Evolutionary conservation across 352 stramenopile species (phyloP).

Genomic region (Phytophthora idaei): DNA sequence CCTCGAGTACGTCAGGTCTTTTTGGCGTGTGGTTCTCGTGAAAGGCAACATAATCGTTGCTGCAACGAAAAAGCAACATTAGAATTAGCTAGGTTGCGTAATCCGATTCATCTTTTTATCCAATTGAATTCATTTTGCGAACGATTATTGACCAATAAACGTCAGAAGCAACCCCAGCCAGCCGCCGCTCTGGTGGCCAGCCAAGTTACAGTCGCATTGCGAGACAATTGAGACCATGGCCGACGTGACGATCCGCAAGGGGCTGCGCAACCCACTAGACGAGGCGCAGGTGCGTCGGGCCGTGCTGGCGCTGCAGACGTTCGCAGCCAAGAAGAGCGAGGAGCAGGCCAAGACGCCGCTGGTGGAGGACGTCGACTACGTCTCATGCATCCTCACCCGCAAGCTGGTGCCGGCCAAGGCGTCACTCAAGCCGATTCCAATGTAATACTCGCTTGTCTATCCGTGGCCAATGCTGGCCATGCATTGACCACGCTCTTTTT

Average conservation of each 20-base stretch:
- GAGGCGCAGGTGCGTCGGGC: conserved; percentile 77
- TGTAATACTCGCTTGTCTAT: conserved; percentile 40
- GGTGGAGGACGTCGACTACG: conserved; percentile 56
- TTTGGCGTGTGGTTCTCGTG: conserved; percentile 6
- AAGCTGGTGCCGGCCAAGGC: conserved; percentile 71
- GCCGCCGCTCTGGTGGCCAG: conserved; percentile 8
- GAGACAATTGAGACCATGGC: conserved; percentile 8
- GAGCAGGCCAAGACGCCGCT: conserved; percentile 60
- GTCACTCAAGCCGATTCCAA: conserved; percentile 74
- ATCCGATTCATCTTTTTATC: conserved; percentile 4
- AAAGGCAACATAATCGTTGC: conserved; percentile 4
- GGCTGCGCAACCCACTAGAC: conserved; percentile 71
- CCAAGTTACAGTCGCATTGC: conserved; percentile 1
- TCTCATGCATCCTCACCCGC: conserved; percentile 79
- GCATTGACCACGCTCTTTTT: not conserved
- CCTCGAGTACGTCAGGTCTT: not conserved
- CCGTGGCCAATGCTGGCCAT: not conserved
- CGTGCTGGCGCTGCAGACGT: conserved; percentile 68
- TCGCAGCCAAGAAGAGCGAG: conserved; percentile 52
- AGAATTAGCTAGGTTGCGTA: too few relatives aligned
- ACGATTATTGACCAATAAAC: conserved; percentile 11
- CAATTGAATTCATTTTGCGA: conserved; percentile 3
- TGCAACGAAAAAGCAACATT: conserved; percentile 6
- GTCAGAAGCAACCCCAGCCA: conserved; percentile 5
- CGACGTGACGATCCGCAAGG: conserved; percentile 54